phyloP scores from a whole-genome alignment of 495 filamentous ascomycete genomes.

The Lasiosphaeriaceae sp. region DNA sequence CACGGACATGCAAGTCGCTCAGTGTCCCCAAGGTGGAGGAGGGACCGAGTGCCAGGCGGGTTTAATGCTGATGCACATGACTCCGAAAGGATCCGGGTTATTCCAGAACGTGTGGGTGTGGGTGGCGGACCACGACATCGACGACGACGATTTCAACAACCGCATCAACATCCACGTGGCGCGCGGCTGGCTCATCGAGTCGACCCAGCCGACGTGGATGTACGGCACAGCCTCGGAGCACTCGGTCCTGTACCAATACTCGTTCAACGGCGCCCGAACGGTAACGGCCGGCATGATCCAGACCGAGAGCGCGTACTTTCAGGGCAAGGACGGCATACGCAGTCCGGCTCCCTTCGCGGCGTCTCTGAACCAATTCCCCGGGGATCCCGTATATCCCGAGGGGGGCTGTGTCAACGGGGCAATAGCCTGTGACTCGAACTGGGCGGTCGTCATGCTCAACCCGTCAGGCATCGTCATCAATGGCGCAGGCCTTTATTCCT shows the following conservation, averaged over 20 bases:
- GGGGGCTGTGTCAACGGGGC: background rate
- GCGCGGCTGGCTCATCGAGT: slow-evolving; percentile 72
- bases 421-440: background rate
- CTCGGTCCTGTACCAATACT: slow-evolving; percentile 75
- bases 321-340: slow-evolving; percentile 34
- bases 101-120: slow-evolving; percentile 88
- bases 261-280: slow-evolving; percentile 68
- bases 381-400: background rate
- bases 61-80: slow-evolving; percentile 69
- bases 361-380: background rate
- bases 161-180: slow-evolving; percentile 85
- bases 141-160: slow-evolving; percentile 41
- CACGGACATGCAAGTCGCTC: slow-evolving; percentile 59
- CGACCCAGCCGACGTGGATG: slow-evolving; percentile 43
- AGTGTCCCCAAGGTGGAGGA: slow-evolving; percentile 38
- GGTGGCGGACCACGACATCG: slow-evolving; percentile 84
- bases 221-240: slow-evolving; percentile 53
- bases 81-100: slow-evolving; percentile 62
- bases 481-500: background rate
- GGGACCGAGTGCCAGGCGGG: slow-evolving; percentile 48
- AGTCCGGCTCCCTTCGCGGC: background rate
- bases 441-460: background rate
- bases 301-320: slow-evolving; percentile 84
- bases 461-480: background rate
- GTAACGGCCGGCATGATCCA: slow-evolving; percentile 78